Base-by-base conservation (phyloP, 202 grass and related monocot genomes). In the Tripidium arundinaceum region DNA sequence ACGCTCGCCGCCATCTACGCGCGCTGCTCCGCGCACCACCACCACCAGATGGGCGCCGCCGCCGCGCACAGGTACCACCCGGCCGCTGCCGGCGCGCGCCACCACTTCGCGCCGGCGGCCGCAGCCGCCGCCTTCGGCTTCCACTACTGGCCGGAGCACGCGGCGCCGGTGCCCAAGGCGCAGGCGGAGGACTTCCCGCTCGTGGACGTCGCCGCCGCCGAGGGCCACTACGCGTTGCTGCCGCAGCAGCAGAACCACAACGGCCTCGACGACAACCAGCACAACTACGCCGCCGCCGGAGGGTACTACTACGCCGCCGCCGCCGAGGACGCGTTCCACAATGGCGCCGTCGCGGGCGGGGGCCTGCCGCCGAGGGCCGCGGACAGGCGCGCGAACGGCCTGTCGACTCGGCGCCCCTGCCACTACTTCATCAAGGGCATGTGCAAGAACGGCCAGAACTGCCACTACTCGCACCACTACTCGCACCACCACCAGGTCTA, bases 371-470 rank as follows among this genome's bases (percentile, higher is more conserved):
- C 70, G 19, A 84, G 70, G 54, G 39, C 33, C 3, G 9, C 28
- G 8, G 65, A 54, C 2, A 65, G 76, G 38, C 76, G 73, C 10
- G 28, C 76, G 0, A 83, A 60, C 26, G 78, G 77, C 28, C 24
- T 76, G 36, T 43, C 80, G 34, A 16, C 74, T 13, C 59, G 84
- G 49, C 86, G 82, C 3, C 74, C 84, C 26, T 94, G 95, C 68
- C 90, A 94, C 55, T 98, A 94, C 79, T 94, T 91, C 79, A 34
- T 74, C 67, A 98, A 91, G 43, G 92, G 92, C 25, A 83, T 76
- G 24, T 98, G 95, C 79, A 98, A 89, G 82, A 86, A 94, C 71
- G 95, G 95, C 0, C 76, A 81, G 40, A 91, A 84, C 58, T 98
- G 92, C 73, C 81, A 86, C 47, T 98, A 87, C 79, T 76, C 82